phyloP scores from a whole-genome alignment of 805 yeast genomes.

The Brettanomyces nanus region DNA sequence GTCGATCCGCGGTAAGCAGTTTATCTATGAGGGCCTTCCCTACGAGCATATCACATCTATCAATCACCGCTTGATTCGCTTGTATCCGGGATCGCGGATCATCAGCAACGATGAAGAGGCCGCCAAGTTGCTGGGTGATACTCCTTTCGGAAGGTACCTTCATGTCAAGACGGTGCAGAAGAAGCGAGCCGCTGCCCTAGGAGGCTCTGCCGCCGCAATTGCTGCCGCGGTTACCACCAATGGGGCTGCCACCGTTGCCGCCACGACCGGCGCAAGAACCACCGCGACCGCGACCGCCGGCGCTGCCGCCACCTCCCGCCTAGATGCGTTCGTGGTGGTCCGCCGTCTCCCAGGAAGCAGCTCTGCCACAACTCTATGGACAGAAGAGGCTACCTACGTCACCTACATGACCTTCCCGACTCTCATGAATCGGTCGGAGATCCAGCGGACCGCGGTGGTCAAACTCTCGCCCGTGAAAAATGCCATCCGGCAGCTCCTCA shows the following conservation, averaged over 20 bases:
- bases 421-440: slow-evolving; percentile 75
- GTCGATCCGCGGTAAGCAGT: slow-evolving; percentile 65
- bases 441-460: slow-evolving; percentile 37
- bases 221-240: too few relatives aligned
- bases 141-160: slow-evolving; percentile 65
- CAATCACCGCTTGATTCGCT: slow-evolving; percentile 62
- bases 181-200: neutral
- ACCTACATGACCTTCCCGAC: slow-evolving; percentile 78
- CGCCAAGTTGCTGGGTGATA: slow-evolving; percentile 34
- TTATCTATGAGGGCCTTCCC: slow-evolving; percentile 78
- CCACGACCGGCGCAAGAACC: too few relatives aligned
- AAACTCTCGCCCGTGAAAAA: slow-evolving; percentile 79
- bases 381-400: slow-evolving; percentile 76
- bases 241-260: too few relatives aligned
- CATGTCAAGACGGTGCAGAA: slow-evolving; percentile 71
- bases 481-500: slow-evolving; percentile 59
- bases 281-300: slow-evolving; percentile 30
- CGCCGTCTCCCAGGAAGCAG: slow-evolving; percentile 69
- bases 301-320: slow-evolving; percentile 38
- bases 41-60: slow-evolving; percentile 83
- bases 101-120: slow-evolving; percentile 51
- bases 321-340: slow-evolving; percentile 60
- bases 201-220: neutral
- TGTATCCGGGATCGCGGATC: slow-evolving; percentile 78
- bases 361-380: slow-evolving; percentile 73